Evolutionary conservation across 2,329 filamentous ascomycete genomes (phyloP), one percentile per base, ranked within the genome.

Genomic region (Neoascochyta sp.): DNA sequence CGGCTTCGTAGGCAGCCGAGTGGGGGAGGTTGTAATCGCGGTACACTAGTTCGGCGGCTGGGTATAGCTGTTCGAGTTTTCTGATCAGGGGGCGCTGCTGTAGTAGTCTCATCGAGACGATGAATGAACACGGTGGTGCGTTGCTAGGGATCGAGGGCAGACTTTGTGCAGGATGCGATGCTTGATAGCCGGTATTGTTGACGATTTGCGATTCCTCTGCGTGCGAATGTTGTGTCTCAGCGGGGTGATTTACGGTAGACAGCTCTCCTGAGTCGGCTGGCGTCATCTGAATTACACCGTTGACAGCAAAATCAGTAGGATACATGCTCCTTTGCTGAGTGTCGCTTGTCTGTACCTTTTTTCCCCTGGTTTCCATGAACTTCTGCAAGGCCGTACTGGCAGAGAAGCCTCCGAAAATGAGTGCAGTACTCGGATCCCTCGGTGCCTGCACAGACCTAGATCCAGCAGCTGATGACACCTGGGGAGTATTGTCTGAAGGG

Each of bases 1-100:
- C 88, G 3, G 85, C 81, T 55, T 87, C 83, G 5, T 67, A 63
- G 1, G 25, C 16, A 12, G 43, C 24, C 6, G 43, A 52, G 29
- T 52, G 45, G 4, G 47, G 44, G 7, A 50, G 29, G 4, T 58
- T 58, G 35, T 77, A 80, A 42, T 83, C 77, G 27, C 80, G 70
- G 41, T 84, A 80, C 7, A 83, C 64, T 16, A 83, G 61, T 1
- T 71, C 64, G 5, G 75, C 63, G 1, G 51, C 43, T 0, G 75
- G 68, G 45, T 76, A 72, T 0, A 68, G 45, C 2, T 60, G 53
- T 36, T 75, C 67, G 2, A 85, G 60, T 2, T 60, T 47, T n/a
- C 65, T 70, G 9, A 78, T 48, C 2, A 84, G 47, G 0, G 37
- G 27, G 18, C 74, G 70, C 10, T 70, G 62, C 47, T 56, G 35